A percentile compares a stretch with the other conserved stretches of the same genome.
Conservation (phyloP, 169 alveolate species). For the Plasmodium blacklocki region DNA sequence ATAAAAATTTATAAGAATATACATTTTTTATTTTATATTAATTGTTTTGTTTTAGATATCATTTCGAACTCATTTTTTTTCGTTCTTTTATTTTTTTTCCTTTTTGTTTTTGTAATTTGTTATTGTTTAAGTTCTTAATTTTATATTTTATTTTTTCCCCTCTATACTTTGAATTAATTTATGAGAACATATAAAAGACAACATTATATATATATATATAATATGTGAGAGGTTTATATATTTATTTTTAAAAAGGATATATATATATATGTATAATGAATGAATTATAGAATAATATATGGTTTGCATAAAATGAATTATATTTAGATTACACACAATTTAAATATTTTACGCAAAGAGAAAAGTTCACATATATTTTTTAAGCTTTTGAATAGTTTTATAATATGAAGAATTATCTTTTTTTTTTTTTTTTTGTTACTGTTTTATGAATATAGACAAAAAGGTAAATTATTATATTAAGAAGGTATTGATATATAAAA, state of each 20-base stretch:
- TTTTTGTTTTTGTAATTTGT: slow-evolving; percentile 7
- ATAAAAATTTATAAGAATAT: too few relatives aligned
- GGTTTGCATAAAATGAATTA: too few relatives aligned
- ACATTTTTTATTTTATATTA: neutral
- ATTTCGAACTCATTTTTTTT: neutral
- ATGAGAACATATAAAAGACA: slow-evolving; percentile 18
- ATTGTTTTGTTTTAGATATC: slow-evolving; percentile 7
- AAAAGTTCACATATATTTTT: too few relatives aligned
- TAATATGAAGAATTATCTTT: too few relatives aligned
- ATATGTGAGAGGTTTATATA: too few relatives aligned
- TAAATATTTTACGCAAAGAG: too few relatives aligned
- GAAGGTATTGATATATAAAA: too few relatives aligned
- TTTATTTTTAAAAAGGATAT: neutral
- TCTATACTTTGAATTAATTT: slow-evolving; percentile 11
- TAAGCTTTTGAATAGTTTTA: too few relatives aligned
- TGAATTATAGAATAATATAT: neutral
- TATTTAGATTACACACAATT: too few relatives aligned
- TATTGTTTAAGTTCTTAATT: neutral
- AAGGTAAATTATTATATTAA: too few relatives aligned
- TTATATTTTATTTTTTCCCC: neutral
- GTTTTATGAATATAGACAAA: too few relatives aligned
- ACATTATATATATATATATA: neutral
- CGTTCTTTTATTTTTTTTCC: neutral
- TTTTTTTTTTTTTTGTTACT: too few relatives aligned
- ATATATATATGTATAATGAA: neutral